Base-by-base conservation (phyloP, 148 eudicot species). In the Vaccinium macrocarpon region DNA sequence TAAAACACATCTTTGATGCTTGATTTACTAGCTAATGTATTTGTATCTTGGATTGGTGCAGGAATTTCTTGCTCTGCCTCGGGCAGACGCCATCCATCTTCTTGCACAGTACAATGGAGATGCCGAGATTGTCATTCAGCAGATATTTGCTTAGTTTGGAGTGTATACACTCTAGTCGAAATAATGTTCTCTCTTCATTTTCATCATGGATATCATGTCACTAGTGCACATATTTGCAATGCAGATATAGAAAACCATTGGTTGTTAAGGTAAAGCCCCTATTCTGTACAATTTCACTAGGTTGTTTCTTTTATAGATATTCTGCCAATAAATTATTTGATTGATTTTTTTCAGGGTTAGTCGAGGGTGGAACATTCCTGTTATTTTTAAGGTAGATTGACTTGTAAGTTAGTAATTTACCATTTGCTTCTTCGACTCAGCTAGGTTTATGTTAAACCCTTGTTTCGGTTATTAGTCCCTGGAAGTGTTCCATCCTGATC, bases 71-170 rank as follows among this genome's bases (percentile, higher is more conserved):
- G 99, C 98, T 52, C 87, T 97, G 74, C 95, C 96, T 0, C 90
- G 99, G 86, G 96, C 97, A 2, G 99, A 97, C 82, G 99, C 98
- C 64, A 97, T 97, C 53, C 96, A 92, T 82, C 92, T 95, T 76
- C 91, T 97, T 84, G 93, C 93, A 29, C 95, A 93, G 79, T 92
- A 93, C 85, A 89, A 91, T 71, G 96, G 99, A 66, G 92, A 94
- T 86, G 99, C 99, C 3, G 98, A 97, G 90, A 88, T 94, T 46
- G 97, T 91, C 50, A 97, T 95, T 81, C 98, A 93, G 87, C 94
- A 97, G 81, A 88, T 93, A 79, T 97, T 97, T 87, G 92, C 87
- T 6, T 91, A 95, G 86, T 77, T 29, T 46, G 72, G 55, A 23
- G 38, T 46, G 23, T 57, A 49, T 74, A 70, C 57, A 81, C 42